These are phyloP conservation scores for Trypanosoma avium DNA, from an alignment of 208 protist genomes.

Conservation along the genomic window DNA sequence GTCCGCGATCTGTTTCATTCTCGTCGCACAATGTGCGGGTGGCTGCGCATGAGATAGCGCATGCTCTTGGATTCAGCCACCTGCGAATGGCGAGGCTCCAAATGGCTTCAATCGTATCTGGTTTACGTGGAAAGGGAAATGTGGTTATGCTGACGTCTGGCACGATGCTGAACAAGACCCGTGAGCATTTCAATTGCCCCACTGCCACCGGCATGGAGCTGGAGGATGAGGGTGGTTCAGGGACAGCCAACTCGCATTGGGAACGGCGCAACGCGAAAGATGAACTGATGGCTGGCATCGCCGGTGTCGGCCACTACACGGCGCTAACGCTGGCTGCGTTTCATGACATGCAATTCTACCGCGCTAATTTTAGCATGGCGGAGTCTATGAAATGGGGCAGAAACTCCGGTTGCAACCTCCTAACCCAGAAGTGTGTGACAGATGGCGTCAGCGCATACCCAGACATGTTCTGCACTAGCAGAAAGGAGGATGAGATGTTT, in stretches of 20 bases:
- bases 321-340: constrained; percentile 28
- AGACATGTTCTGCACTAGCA: constrained; percentile 28
- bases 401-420: constrained; percentile 18
- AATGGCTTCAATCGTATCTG: constrained; percentile 8
- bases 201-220: constrained; percentile 27
- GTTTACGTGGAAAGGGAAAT: constrained; percentile 16
- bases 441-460: constrained; percentile 12
- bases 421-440: constrained; percentile 22
- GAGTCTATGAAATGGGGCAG: constrained; percentile 25
- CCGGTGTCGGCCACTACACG: constrained; percentile 13
- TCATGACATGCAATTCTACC: constrained; percentile 25
- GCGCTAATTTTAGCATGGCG: constrained; percentile 21
- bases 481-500: background rate
- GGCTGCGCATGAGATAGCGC: constrained; percentile 75
- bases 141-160: constrained; percentile 4
- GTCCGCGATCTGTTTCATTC: constrained; percentile 12
- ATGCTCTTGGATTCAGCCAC: constrained; percentile 58
- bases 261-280: constrained; percentile 28
- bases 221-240: constrained; percentile 7
- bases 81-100: background rate
- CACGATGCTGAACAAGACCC: background rate
- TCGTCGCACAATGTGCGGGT: constrained; percentile 14
- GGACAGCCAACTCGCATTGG: constrained; percentile 27
- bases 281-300: constrained; percentile 23
- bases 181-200: constrained; percentile 17